Evolutionary conservation across 2,329 filamentous ascomycete species (phyloP), one percentile per base, ranked within the genome.

Genomic region (Exophiala calicioides): DNA sequence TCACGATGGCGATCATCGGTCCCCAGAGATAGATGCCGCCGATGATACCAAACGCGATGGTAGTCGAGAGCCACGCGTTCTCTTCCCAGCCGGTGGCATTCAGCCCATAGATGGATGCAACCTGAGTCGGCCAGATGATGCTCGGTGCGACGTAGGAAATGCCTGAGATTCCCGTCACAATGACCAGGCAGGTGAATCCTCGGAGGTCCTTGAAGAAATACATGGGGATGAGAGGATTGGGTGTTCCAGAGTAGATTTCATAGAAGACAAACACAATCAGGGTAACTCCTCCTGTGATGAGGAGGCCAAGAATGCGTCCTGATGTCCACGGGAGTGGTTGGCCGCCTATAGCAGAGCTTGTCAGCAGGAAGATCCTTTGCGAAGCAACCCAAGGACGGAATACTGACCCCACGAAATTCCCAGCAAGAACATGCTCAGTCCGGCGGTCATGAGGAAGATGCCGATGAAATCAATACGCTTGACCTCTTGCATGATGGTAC

Each of bases 401-500:
- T n/a, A n/a, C n/a, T n/a, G n/a, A 34, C 63, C 64, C 59, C 60
- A 63, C 12, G 60, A 62, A 19, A 64, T 47, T 6, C 60, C 62
- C 3, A 64, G 47, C 16, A 64, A 45, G 45, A 64, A 63, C 3
- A 64, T 43, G 12, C 49, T 41, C 4, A 64, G 40, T 6, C 62
- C 61, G 23, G 58, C 52, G 4, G 52, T 44, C 16, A 63, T 52
- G 2, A 64, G 45, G 44, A 64, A 60, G 2, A 58, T 45, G 12
- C 62, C 62, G 32, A 59, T 30, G 23, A 51, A 64, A 47, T 64
- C 62, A 15, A 62, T 47, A 27, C 51, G 36, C 18, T 50, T 65
- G 1, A 70, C 47, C 5, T 68, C 40, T 45, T 67, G 57, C 23
- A 53, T 56, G 53, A 66, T 67, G 5, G 63, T 68, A n/a, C 45